Evolutionary conservation across 2,329 filamentous ascomycete genomes (phyloP).

Genomic region (Capronia coronata): DNA sequence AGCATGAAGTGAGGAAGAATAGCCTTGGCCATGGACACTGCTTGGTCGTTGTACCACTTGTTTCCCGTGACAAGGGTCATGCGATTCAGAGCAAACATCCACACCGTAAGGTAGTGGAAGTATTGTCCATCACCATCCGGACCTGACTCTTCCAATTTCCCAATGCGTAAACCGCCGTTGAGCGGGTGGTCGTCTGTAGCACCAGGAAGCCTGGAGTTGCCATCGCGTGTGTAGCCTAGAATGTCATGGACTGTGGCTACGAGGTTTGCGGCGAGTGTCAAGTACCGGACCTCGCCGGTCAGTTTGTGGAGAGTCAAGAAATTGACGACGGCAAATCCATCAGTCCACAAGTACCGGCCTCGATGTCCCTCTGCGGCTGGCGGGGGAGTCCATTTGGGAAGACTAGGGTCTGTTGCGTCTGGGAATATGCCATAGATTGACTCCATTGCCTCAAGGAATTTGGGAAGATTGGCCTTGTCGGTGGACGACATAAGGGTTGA

Average conservation of each 20-base stretch:
- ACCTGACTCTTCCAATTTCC: slow-evolving; percentile 47
- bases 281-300: slow-evolving; percentile 38
- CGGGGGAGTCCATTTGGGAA: slow-evolving; percentile 44
- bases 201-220: slow-evolving; percentile 41
- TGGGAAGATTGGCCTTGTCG: slow-evolving; percentile 10
- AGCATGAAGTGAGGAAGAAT: slow-evolving; percentile 50
- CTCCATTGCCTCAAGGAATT: slow-evolving; percentile 36
- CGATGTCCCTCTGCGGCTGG: slow-evolving; percentile 48
- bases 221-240: slow-evolving; percentile 49
- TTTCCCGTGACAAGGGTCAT: slow-evolving; percentile 46
- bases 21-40: slow-evolving; percentile 47
- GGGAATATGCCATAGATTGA: slow-evolving; percentile 38
- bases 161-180: slow-evolving; percentile 52
- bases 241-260: slow-evolving; percentile 48
- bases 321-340: slow-evolving; percentile 55
- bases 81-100: slow-evolving; percentile 58
- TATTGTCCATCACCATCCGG: slow-evolving; percentile 55
- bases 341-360: slow-evolving; percentile 57
- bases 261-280: slow-evolving; percentile 46
- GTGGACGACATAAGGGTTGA: slow-evolving; percentile 8
- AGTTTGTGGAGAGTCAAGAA: slow-evolving; percentile 50
- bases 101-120: slow-evolving; percentile 55
- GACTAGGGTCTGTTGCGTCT: slow-evolving; percentile 29
- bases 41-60: slow-evolving; percentile 45
- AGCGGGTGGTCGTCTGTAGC: slow-evolving; percentile 50